Evolutionary conservation across 371 early-diverging fungal species (phyloP).

Genomic region (Haplosporangium sp.): DNA sequence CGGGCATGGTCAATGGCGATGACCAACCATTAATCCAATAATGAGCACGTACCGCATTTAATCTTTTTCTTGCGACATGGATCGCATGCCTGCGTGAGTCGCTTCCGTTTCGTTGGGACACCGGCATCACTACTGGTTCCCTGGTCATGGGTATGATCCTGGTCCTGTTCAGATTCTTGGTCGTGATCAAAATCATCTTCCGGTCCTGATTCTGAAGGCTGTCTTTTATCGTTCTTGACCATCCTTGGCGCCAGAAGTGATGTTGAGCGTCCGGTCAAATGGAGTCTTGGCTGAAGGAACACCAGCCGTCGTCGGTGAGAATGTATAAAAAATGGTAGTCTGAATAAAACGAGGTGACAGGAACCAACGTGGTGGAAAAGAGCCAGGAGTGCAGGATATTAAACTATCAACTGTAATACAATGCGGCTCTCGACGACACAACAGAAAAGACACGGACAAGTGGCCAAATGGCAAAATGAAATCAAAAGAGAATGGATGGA

Average conservation of each 20-base stretch:
- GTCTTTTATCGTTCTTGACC: slow-evolving; percentile 22
- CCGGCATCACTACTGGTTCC: slow-evolving; percentile 12
- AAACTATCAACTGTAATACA: too few relatives aligned
- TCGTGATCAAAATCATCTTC: slow-evolving; percentile 21
- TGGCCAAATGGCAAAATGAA: too few relatives aligned
- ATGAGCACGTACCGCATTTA: slow-evolving; percentile 45
- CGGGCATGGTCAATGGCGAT: slow-evolving; percentile 9
- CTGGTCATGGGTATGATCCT: slow-evolving; percentile 13
- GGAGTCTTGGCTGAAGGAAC: background rate
- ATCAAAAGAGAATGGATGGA: too few relatives aligned
- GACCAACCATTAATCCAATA: slow-evolving; percentile 18
- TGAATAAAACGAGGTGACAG: too few relatives aligned
- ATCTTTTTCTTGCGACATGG: slow-evolving; percentile 84
- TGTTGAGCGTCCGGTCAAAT: background rate
- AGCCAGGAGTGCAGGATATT: too few relatives aligned
- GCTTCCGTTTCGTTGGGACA: slow-evolving; percentile 63
- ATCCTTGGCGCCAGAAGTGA: background rate
- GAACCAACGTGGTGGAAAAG: too few relatives aligned
- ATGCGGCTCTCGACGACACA: too few relatives aligned
- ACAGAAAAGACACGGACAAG: too few relatives aligned
- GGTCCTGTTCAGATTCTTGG: slow-evolving; percentile 22
- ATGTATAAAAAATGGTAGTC: too few relatives aligned
- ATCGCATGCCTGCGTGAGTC: slow-evolving; percentile 86
- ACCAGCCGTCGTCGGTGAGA: too few relatives aligned
- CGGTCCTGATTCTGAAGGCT: slow-evolving; percentile 36